A percentile compares a stretch with the other conserved stretches of the same genome.
Evolutionary conservation across 1,284 basidiomycete species (phyloP).

Genomic region (Waitea zeae): DNA sequence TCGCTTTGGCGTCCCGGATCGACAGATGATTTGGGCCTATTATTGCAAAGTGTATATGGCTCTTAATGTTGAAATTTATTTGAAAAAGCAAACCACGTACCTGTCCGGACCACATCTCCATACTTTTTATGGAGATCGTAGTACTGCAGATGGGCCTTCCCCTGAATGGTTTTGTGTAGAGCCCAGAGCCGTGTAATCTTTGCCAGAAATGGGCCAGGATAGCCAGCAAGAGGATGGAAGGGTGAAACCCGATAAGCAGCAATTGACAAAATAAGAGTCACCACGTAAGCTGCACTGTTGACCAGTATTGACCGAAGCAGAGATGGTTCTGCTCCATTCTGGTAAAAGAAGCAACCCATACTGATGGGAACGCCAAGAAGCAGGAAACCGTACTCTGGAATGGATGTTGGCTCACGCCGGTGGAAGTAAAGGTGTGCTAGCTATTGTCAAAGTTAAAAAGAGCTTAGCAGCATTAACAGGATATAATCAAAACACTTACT

Average conservation of each 20-base stretch:
- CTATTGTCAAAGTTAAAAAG: too few species aligned
- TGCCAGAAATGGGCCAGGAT: background rate
- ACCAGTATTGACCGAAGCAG: too few species aligned
- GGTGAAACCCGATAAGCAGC: background rate
- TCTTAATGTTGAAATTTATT: background rate
- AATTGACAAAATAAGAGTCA: too few species aligned
- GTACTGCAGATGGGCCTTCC: background rate
- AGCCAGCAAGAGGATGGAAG: background rate
- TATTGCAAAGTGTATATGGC: background rate
- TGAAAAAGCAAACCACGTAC: background rate
- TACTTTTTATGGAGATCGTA: slow-evolving; percentile 3
- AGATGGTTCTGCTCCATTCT: too few species aligned
- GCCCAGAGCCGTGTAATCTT: background rate
- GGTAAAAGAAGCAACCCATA: too few species aligned
- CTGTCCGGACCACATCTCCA: slow-evolving; percentile 8
- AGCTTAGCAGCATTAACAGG: too few species aligned
- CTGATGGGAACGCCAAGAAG: too few species aligned
- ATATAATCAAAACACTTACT: too few species aligned
- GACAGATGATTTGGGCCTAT: slow-evolving; percentile 2
- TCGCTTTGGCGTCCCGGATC: background rate
- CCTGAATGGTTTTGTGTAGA: background rate
- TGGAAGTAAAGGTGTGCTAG: too few species aligned
- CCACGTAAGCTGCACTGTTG: too few species aligned
- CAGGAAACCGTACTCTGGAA: too few species aligned
- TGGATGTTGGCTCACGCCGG: too few species aligned